These are phyloP conservation scores for Globisporangium nagaii DNA, from an alignment of 352 stramenopile species.

Conservation along the genomic window DNA sequence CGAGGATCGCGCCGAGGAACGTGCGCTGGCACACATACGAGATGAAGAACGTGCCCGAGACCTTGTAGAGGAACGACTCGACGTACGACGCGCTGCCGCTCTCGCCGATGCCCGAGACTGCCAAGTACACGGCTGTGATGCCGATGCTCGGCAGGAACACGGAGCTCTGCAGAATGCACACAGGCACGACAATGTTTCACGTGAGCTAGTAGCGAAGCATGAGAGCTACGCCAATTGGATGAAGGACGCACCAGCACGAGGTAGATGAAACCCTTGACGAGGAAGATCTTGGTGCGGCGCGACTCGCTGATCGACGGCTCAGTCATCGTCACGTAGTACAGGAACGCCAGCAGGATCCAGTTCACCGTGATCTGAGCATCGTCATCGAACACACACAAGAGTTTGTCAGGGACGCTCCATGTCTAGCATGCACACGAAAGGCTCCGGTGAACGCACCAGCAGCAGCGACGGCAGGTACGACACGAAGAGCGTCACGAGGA, in stretches of 20 bases:
- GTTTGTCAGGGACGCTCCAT: not conserved
- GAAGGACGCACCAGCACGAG: slow-evolving; percentile 50
- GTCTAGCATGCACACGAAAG: not conserved
- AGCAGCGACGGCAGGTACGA: slow-evolving; percentile 72
- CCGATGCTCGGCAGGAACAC: slow-evolving; percentile 76
- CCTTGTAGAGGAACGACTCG: slow-evolving; percentile 79
- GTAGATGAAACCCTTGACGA: slow-evolving; percentile 75
- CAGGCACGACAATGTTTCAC: not conserved
- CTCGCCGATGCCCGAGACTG: slow-evolving; percentile 48
- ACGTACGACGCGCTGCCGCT: slow-evolving; percentile 52
- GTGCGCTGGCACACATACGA: slow-evolving; percentile 79
- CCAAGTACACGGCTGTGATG: slow-evolving; percentile 71
- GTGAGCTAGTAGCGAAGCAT: not conserved
- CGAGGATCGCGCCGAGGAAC: slow-evolving; percentile 69
- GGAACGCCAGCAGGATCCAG: slow-evolving; percentile 61
- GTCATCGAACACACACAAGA: slow-evolving; percentile 5
- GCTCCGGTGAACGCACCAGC: slow-evolving; percentile 49
- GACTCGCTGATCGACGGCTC: slow-evolving; percentile 67
- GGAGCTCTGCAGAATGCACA: slow-evolving; percentile 40
- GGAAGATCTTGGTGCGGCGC: slow-evolving; percentile 56
- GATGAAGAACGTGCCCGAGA: slow-evolving; percentile 85
- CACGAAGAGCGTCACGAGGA: slow-evolving; percentile 55
- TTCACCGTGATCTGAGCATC: slow-evolving; percentile 81
- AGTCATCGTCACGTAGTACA: slow-evolving; percentile 65
- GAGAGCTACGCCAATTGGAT: not conserved